Percentiles rank a stretch among this genome's conserved stretches.
These are phyloP conservation scores for Wickerhamomyces bisporus DNA, from an alignment of 805 yeast species.

Conservation along the genomic window DNA sequence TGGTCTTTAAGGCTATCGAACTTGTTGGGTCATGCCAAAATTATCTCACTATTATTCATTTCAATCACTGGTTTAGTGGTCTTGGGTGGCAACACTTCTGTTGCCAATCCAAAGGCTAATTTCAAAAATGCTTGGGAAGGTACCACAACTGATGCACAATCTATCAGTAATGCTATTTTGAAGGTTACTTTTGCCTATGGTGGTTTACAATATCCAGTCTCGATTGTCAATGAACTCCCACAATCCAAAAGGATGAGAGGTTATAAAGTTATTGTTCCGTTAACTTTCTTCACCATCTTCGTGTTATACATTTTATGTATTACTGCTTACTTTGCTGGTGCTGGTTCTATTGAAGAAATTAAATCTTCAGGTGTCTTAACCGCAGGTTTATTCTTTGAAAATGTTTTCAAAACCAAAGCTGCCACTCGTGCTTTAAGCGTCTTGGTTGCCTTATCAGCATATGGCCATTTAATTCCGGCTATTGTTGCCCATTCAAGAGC, in stretches of 20 bases:
- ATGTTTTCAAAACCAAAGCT: slow-evolving; percentile 27
- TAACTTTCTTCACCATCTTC: slow-evolving; percentile 28
- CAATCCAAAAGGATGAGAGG: slow-evolving; percentile 24
- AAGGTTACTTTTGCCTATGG: slow-evolving; percentile 40
- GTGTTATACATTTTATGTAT: slow-evolving; percentile 28
- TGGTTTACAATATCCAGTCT: slow-evolving; percentile 36
- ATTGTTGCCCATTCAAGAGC: slow-evolving; percentile 47
- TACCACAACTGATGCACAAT: slow-evolving; percentile 37
- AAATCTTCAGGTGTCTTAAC: slow-evolving; percentile 28
- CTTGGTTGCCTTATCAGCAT: slow-evolving; percentile 43
- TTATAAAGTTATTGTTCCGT: slow-evolving; percentile 26
- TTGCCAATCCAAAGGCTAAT: slow-evolving; percentile 28
- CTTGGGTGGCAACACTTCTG: slow-evolving; percentile 31
- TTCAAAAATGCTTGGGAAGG: slow-evolving; percentile 36
- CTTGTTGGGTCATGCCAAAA: slow-evolving; percentile 31
- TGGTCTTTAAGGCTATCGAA: slow-evolving; percentile 28
- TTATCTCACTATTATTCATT: slow-evolving; percentile 30
- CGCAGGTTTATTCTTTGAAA: slow-evolving; percentile 27
- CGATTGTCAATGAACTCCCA: slow-evolving; percentile 33
- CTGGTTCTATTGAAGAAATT: slow-evolving; percentile 22
- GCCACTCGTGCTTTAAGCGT: slow-evolving; percentile 45
- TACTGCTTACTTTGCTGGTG: slow-evolving; percentile 32
- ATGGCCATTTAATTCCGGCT: slow-evolving; percentile 44
- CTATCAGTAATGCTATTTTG: slow-evolving; percentile 37
- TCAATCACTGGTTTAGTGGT: slow-evolving; percentile 32